phyloP scores from a whole-genome alignment of 2,329 filamentous ascomycete species.

The Paecilomyces sp. region DNA sequence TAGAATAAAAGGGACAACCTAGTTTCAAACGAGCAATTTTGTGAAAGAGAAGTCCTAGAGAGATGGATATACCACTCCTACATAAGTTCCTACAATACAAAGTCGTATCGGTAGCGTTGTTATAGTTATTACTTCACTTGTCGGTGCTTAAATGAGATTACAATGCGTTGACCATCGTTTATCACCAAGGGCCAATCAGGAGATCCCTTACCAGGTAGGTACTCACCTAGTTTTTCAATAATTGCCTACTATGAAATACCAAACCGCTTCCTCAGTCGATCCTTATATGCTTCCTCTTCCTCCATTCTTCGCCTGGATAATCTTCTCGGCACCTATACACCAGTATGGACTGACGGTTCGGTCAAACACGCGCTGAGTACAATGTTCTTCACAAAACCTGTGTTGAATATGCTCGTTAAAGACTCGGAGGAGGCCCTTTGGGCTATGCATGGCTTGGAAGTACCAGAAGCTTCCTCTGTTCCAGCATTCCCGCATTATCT shows the following conservation, averaged over 20 bases:
- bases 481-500: background rate
- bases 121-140: too few species aligned
- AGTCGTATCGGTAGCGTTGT: too few species aligned
- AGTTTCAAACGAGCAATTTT: too few species aligned
- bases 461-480: background rate
- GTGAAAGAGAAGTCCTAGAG: too few species aligned
- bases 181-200: too few species aligned
- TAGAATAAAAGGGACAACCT: background rate
- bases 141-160: too few species aligned
- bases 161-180: too few species aligned
- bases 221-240: too few species aligned
- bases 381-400: background rate
- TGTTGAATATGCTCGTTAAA: background rate
- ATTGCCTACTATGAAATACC: background rate
- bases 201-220: too few species aligned
- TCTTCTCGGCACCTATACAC: background rate
- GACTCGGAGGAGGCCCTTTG: background rate
- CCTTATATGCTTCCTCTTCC: background rate
- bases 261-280: background rate
- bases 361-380: background rate
- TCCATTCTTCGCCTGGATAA: background rate
- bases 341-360: background rate
- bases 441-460: background rate
- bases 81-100: too few species aligned
- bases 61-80: too few species aligned